Conservation (phyloP, 495 filamentous ascomycete genomes). For the Thermochaetoides thermophila region DNA sequence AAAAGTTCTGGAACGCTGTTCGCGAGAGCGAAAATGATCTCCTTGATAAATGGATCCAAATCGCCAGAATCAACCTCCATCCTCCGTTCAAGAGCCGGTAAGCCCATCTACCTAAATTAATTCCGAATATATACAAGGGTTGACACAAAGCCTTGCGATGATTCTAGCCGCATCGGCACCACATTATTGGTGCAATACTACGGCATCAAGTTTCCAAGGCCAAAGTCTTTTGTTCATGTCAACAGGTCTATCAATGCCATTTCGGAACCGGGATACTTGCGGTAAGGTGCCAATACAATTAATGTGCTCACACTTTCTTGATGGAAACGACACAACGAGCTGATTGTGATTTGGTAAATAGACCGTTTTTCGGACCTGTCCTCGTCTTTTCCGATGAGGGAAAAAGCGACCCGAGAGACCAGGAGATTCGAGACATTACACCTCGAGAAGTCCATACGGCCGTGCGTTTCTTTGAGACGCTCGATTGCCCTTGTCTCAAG, state of each 20-base stretch:
- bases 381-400: neutral
- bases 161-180: too few relatives aligned
- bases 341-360: neutral
- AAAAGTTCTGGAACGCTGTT: neutral
- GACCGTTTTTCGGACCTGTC: constrained; percentile 1
- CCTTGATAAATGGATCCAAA: too few relatives aligned
- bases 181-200: too few relatives aligned
- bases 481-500: neutral
- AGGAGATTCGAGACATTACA: neutral
- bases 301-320: neutral
- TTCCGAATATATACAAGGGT: too few relatives aligned
- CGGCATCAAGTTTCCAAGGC: too few relatives aligned
- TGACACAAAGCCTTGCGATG: too few relatives aligned
- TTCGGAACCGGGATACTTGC: constrained; percentile 1
- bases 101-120: too few relatives aligned
- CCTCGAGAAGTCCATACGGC: constrained; percentile 4
- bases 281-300: too few relatives aligned
- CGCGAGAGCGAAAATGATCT: too few relatives aligned
- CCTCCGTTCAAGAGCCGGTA: neutral
- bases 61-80: neutral
- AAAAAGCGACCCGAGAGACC: neutral
- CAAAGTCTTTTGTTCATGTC: too few relatives aligned
- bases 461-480: neutral
- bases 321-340: neutral
- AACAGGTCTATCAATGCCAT: constrained; percentile 3